Conservation (phyloP, 2,329 filamentous ascomycete species). For the Claviceps spartinae region DNA sequence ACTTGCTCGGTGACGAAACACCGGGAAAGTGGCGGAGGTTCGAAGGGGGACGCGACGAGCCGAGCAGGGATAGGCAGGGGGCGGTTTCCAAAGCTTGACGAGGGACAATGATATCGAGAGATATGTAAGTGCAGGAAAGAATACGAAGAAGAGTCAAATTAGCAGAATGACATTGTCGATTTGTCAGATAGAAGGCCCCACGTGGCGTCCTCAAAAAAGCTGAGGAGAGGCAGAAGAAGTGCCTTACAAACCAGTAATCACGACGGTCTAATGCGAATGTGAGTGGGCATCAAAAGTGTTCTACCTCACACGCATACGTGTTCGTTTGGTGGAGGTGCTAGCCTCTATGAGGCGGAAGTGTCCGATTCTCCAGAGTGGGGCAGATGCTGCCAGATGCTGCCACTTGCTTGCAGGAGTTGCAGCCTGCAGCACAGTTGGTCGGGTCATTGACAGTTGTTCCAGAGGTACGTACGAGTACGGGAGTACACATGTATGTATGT, state of each 20-base stretch:
- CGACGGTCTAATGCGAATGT: too few species aligned
- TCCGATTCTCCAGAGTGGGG: conserved; percentile 3
- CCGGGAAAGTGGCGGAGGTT: conserved; percentile 1
- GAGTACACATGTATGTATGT: too few species aligned
- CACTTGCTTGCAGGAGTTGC: neutral
- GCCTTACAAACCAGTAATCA: neutral
- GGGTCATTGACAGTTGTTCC: neutral
- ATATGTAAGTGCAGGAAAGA: neutral
- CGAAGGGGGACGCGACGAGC: conserved; percentile 1
- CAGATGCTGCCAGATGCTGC: neutral
- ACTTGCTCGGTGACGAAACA: conserved; percentile 6
- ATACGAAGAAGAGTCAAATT: conserved; percentile 2
- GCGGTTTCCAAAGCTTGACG: neutral
- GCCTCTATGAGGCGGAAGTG: conserved; percentile 2
- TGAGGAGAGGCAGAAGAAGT: conserved; percentile 3
- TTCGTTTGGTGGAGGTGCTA: conserved; percentile 11
- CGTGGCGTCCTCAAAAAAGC: conserved; percentile 16
- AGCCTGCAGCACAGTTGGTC: neutral
- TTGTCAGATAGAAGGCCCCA: conserved; percentile 18
- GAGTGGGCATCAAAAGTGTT: conserved; percentile 8
- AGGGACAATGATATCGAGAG: neutral
- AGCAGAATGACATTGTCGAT: conserved; percentile 15
- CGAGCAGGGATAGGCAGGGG: conserved; percentile 1
- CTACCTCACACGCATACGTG: conserved; percentile 11
- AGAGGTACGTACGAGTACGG: neutral